phyloP scores from a whole-genome alignment of 306 rosid species.

The Coriaria nepalensis region DNA sequence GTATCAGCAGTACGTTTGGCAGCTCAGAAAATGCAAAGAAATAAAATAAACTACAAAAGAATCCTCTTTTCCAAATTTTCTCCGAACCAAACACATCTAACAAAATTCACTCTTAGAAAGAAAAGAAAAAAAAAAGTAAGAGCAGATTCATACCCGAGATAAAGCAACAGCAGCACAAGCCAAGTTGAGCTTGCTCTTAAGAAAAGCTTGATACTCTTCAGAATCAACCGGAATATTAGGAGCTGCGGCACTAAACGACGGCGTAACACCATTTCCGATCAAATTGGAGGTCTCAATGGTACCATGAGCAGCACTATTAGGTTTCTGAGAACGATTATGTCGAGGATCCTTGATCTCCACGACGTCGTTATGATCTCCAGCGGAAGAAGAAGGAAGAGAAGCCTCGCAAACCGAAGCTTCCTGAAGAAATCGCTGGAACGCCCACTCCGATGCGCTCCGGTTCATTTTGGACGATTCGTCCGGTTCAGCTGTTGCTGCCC shows the following conservation, averaged over 20 bases:
- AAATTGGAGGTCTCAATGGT: neutral
- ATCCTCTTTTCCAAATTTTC: neutral
- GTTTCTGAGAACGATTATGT: neutral
- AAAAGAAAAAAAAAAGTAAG: neutral
- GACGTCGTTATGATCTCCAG: slow-evolving; percentile 16
- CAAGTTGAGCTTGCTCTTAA: slow-evolving; percentile 73
- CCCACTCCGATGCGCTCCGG: slow-evolving; percentile 82
- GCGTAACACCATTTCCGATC: neutral
- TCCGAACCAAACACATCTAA: neutral
- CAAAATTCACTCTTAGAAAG: neutral
- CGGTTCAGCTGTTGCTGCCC: neutral
- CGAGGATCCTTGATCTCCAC: slow-evolving; percentile 21
- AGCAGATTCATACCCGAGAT: slow-evolving; percentile 35
- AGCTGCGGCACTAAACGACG: slow-evolving; percentile 9
- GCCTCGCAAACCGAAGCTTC: slow-evolving; percentile 28
- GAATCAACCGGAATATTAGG: slow-evolving; percentile 32
- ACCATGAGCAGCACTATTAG: neutral
- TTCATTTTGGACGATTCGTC: slow-evolving; percentile 43
- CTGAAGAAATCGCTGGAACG: slow-evolving; percentile 59
- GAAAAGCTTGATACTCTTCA: slow-evolving; percentile 52
- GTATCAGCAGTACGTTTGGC: too few relatives aligned
- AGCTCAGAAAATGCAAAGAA: too few relatives aligned
- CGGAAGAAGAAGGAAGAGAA: slow-evolving; percentile 26
- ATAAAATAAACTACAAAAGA: too few relatives aligned
- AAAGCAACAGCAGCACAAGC: slow-evolving; percentile 90